Percentiles rank a stretch among this genome's conserved stretches.
Evolutionary conservation across 345 rosid species (phyloP).

Genomic region (Populus ilicifolia): DNA sequence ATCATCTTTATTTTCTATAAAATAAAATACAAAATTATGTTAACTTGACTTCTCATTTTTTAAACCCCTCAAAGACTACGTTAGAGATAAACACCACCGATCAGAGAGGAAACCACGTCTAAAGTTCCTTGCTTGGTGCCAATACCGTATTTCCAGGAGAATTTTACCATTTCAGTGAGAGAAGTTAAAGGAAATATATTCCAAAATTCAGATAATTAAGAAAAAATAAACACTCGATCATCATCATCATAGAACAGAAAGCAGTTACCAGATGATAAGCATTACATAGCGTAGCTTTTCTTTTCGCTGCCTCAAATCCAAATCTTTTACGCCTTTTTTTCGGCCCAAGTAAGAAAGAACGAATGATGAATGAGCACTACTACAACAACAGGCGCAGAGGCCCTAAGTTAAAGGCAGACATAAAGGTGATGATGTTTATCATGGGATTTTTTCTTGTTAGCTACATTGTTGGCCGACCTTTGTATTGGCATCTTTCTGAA

Average conservation of each 20-base stretch:
- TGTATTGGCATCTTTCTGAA: slow-evolving; percentile 54
- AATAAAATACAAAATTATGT: no score
- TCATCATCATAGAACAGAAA: background rate
- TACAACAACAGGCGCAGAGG: slow-evolving; percentile 13
- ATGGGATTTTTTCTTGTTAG: slow-evolving; percentile 44
- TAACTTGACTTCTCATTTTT: no score
- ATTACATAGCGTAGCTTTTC: background rate
- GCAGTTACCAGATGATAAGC: background rate
- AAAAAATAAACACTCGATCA: background rate
- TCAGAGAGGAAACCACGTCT: background rate
- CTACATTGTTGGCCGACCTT: slow-evolving; percentile 50
- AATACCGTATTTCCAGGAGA: background rate
- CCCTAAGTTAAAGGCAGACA: slow-evolving; percentile 30
- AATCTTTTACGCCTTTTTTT: background rate
- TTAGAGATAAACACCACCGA: no score
- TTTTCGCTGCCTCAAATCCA: background rate
- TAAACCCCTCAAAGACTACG: no score
- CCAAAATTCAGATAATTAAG: background rate
- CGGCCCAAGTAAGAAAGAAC: background rate
- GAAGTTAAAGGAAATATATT: background rate
- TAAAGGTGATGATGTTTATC: slow-evolving; percentile 34
- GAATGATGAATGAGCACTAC: background rate
- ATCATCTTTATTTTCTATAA: no score
- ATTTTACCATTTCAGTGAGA: background rate
- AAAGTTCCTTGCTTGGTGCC: background rate